Evolutionary conservation across 2,329 filamentous ascomycete species (phyloP).

Genomic region (Alternaria solani): DNA sequence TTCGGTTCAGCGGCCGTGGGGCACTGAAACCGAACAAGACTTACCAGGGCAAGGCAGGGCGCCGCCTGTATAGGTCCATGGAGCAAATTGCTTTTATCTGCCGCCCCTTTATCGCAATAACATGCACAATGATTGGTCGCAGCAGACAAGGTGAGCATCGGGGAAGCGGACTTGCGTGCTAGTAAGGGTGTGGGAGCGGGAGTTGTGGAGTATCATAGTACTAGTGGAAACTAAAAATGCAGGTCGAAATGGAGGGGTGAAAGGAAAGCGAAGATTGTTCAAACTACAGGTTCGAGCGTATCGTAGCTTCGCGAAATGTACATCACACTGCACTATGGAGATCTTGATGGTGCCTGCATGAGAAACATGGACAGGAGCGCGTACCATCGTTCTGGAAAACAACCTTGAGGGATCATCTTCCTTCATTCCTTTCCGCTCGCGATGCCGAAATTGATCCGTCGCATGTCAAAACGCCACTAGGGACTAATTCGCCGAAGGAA

Average conservation of each 20-base stretch:
- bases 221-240: neutral
- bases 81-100: neutral
- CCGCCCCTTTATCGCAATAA: neutral
- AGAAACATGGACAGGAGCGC: neutral
- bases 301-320: neutral
- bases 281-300: neutral
- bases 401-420: neutral
- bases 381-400: neutral
- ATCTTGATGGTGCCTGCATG: neutral
- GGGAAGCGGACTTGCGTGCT: neutral
- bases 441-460: neutral
- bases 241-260: neutral
- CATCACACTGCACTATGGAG: neutral
- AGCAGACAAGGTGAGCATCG: neutral
- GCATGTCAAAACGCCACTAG: conserved; percentile 1
- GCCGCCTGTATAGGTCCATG: neutral
- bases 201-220: neutral
- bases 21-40: neutral
- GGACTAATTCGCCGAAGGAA: neutral
- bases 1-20: neutral
- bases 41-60: neutral
- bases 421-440: neutral
- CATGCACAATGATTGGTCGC: neutral
- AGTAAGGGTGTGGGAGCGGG: neutral
- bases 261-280: neutral